Evolutionary conservation across 768 basidiomycete species (phyloP).

Genomic region (Daedaleopsis sinensis): DNA sequence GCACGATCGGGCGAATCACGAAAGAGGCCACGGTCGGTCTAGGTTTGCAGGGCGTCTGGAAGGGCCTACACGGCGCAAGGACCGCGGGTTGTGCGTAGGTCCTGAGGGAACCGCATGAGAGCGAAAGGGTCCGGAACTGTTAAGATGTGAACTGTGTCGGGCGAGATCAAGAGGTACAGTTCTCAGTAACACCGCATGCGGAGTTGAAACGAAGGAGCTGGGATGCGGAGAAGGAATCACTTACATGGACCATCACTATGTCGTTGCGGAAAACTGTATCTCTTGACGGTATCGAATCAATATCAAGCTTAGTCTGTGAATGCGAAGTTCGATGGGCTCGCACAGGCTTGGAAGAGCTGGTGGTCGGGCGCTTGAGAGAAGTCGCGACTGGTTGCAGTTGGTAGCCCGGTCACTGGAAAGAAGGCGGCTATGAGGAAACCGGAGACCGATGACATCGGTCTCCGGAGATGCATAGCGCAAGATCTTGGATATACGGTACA

Average conservation of each 20-base stretch:
- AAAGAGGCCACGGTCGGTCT: constrained; percentile 8
- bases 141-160: background rate
- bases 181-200: background rate
- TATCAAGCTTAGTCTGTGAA: background rate
- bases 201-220: background rate
- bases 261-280: background rate
- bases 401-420: constrained; percentile 4
- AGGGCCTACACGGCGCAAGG: background rate
- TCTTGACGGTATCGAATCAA: background rate
- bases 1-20: constrained; percentile 6
- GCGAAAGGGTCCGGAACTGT: background rate
- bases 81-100: background rate
- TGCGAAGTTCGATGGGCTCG: background rate
- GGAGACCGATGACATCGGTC: constrained; percentile 16
- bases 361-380: background rate
- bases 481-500: background rate
- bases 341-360: background rate
- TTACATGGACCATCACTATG: background rate
- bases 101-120: background rate
- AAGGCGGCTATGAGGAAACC: constrained; percentile 7
- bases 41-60: constrained; percentile 5
- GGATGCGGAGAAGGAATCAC: background rate
- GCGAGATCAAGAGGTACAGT: background rate
- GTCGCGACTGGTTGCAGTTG: background rate
- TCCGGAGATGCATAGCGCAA: constrained; percentile 8